These are phyloP conservation scores for Berkeleyomyces rouxiae DNA, from an alignment of 2,329 filamentous ascomycete species.

Conservation along the genomic window DNA sequence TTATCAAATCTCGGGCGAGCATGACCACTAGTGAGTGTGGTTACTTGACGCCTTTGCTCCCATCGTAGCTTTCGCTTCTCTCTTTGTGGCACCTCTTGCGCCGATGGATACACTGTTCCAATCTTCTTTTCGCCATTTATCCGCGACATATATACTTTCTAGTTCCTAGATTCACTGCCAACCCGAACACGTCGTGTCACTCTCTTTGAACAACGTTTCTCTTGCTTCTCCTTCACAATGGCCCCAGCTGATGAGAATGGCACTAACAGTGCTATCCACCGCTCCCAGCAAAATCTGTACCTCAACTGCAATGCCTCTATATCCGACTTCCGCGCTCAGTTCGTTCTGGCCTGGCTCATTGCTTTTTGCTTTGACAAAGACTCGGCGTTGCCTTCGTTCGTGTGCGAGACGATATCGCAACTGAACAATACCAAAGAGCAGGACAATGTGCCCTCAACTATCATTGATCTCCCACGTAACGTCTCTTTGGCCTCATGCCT, in stretches of 20 bases:
- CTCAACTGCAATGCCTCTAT: neutral
- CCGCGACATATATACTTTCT: neutral
- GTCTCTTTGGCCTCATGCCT: neutral
- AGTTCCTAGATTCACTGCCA: neutral
- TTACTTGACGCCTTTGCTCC: neutral
- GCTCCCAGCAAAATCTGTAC: neutral
- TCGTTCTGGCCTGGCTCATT: conserved; percentile 17
- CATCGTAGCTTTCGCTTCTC: neutral
- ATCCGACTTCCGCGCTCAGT: conserved; percentile 13
- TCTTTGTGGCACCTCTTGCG: no score
- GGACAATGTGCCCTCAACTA: conserved; percentile 5
- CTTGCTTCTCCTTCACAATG: conserved; percentile 6
- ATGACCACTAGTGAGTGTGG: neutral
- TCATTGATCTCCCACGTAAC: conserved; percentile 9
- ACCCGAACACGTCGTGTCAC: neutral
- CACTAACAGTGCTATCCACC: neutral
- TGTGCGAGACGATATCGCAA: conserved; percentile 12
- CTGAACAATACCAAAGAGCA: neutral
- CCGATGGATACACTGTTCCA: no score
- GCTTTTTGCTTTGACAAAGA: conserved; percentile 17
- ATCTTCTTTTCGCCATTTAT: neutral
- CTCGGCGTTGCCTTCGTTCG: conserved; percentile 13
- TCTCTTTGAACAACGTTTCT: neutral
- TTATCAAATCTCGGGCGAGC: neutral
- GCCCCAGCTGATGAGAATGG: conserved; percentile 5